A percentile compares a stretch with the other conserved stretches of the same genome.
Evolutionary conservation across 805 yeast genomes (phyloP).

Genomic region (Saccharomycopsis sp.): DNA sequence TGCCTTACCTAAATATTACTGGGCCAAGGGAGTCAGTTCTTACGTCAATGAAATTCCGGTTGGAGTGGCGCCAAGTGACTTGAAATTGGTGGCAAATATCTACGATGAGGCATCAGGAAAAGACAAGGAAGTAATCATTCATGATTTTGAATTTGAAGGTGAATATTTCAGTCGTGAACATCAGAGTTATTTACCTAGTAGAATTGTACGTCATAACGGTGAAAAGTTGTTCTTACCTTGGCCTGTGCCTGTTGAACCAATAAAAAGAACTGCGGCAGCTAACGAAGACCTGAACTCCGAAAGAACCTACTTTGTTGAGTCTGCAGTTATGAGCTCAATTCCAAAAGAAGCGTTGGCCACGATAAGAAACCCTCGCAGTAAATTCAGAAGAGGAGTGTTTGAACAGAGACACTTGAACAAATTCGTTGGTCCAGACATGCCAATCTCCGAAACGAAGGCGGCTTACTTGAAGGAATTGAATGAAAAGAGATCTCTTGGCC

Average conservation of each 20-base stretch:
- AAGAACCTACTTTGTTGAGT: constrained; percentile 68
- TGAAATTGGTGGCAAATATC: constrained; percentile 74
- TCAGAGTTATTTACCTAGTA: constrained; percentile 65
- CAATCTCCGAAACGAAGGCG: constrained; percentile 56
- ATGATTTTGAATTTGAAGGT: constrained; percentile 61
- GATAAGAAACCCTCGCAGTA: constrained; percentile 72
- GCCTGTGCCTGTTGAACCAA: constrained; percentile 59
- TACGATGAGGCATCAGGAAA: constrained; percentile 56
- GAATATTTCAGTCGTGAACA: constrained; percentile 68
- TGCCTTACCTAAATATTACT: constrained; percentile 64
- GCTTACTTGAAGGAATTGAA: constrained; percentile 52
- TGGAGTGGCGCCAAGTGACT: constrained; percentile 49
- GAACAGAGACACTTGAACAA: constrained; percentile 32
- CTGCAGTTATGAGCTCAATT: constrained; percentile 58
- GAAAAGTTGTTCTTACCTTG: constrained; percentile 74
- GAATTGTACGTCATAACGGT: constrained; percentile 62
- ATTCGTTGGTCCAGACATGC: constrained; percentile 66
- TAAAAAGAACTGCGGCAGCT: constrained; percentile 22
- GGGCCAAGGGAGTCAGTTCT: constrained; percentile 66
- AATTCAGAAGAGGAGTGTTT: constrained; percentile 56
- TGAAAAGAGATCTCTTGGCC: constrained; percentile 34
- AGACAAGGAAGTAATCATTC: constrained; percentile 69
- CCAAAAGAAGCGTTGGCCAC: constrained; percentile 62
- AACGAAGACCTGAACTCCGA: constrained; percentile 52
- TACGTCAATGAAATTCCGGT: constrained; percentile 68